Base-by-base conservation (phyloP, 495 filamentous ascomycete species). In the Aspergillus biplanus region DNA sequence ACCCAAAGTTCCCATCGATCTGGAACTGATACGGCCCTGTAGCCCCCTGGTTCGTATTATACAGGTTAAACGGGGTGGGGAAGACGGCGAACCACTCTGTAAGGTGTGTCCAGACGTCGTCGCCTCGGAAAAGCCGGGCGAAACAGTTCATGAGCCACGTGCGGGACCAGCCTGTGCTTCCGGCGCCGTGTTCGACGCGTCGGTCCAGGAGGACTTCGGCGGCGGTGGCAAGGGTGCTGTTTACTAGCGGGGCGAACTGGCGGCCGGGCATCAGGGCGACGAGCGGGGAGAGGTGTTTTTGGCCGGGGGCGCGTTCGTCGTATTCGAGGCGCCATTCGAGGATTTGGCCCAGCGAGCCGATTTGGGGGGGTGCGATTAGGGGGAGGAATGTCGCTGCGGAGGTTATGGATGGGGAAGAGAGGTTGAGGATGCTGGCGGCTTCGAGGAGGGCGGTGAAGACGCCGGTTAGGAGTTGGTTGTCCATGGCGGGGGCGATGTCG, bases 1-100 rank as follows among this genome's bases (percentile, higher is more conserved):
- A 16, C 7, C 49, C 34, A 55, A 61, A 61, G 12, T 61, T 61
- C 2, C 58, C 58, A 53, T 61, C 59, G 37, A 61, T 61, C 59
- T 61, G 59, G 49, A 61, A 61, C 21, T 55, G 32, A 16, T 34
- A 55, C 27, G 52, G 52, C 8, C 52, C 52, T 12, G n/a, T 35
- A 6, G 59, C 32, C 18, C 59, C 34, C 16, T 54, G 7, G 15
- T 61, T 52, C 18, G 59, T 61, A 46, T 61, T 61, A 18, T 52
- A 54, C 8, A 61, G 33, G 11, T 46, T 61, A 7, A 21, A 53
- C 13, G 32, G 52, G 1, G 59, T 61, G n/a, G 59, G 59, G 15
- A 54, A 61, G 1, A 61, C 47, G 7, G n/a, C 18, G 16, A 61
- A 54, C 59, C 49, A 61, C n/a, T 61, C 21, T 0, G 8, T 53